These are phyloP conservation scores for Ceratocystis huliohia DNA, from an alignment of 2,329 filamentous ascomycete species.

Conservation along the genomic window DNA sequence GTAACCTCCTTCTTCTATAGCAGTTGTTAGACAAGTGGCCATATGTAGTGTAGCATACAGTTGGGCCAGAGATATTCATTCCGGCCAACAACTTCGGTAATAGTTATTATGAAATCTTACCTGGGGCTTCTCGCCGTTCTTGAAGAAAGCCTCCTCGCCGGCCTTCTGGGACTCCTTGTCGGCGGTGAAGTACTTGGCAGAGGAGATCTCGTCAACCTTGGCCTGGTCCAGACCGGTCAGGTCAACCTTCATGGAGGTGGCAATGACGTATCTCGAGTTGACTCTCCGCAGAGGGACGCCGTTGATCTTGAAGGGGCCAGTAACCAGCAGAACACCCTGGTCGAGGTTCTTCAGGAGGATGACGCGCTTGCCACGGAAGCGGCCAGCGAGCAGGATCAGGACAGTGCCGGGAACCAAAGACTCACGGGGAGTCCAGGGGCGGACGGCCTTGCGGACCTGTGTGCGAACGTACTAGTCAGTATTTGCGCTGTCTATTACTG, in stretches of 20 bases:
- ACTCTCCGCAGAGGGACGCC: conserved; percentile 92
- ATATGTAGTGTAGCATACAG: not conserved
- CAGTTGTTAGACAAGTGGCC: conserved; percentile 14
- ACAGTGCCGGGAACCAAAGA: conserved; percentile 89
- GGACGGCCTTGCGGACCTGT: conserved; percentile 89
- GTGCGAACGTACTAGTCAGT: conserved; percentile 16
- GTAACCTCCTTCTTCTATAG: conserved; percentile 90
- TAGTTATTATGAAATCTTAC: conserved; percentile 40
- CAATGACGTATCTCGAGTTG: conserved; percentile 88
- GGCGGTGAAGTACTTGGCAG: conserved; percentile 85
- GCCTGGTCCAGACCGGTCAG: conserved; percentile 73
- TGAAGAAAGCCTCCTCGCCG: conserved; percentile 97
- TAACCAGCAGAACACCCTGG: conserved; percentile 97
- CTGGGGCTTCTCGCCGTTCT: conserved; percentile 96
- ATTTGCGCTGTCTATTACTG: conserved; percentile 9
- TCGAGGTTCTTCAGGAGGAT: conserved; percentile 95
- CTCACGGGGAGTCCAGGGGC: conserved; percentile 73
- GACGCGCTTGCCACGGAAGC: conserved; percentile 99
- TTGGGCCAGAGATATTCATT: not conserved
- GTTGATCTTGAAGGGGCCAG: conserved; percentile 99
- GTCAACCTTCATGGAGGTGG: conserved; percentile 75
- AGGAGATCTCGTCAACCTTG: conserved; percentile 70
- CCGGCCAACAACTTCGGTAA: too few species aligned
- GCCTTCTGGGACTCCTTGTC: conserved; percentile 94
- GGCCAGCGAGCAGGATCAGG: conserved; percentile 97